Percentiles rank a stretch among this genome's conserved stretches.
phyloP scores from a whole-genome alignment of 2,329 filamentous ascomycete genomes.

The Colletotrichum sublineola region DNA sequence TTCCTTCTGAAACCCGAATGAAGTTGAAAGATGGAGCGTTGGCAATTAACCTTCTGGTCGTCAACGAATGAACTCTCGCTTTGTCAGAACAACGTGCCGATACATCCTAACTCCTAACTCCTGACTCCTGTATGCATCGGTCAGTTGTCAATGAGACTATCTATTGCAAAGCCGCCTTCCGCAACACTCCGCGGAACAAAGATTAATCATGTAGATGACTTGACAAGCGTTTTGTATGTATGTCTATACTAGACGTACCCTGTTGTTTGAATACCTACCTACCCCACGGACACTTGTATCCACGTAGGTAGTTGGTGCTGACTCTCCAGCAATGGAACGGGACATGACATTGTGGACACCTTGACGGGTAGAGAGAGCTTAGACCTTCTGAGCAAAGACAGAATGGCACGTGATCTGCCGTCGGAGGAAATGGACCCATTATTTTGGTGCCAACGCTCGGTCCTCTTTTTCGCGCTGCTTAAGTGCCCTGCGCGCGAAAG shows the following conservation, averaged over 20 bases:
- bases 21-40: background rate
- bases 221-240: background rate
- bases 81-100: background rate
- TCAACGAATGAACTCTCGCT: background rate
- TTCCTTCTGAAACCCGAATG: background rate
- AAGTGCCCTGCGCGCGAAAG: slow-evolving; percentile 41
- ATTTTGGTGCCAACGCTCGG: slow-evolving; percentile 9
- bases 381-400: background rate
- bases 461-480: slow-evolving; percentile 27
- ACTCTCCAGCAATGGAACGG: background rate
- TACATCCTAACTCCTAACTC: slow-evolving; percentile 4
- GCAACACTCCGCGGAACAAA: background rate
- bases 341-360: background rate
- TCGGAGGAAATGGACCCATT: background rate
- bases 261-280: background rate
- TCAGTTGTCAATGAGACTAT: too few relatives aligned
- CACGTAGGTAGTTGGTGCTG: background rate
- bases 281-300: background rate
- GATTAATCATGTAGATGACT: background rate
- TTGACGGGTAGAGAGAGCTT: background rate
- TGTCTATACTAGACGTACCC: background rate
- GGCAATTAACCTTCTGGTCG: background rate
- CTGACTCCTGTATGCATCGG: background rate
- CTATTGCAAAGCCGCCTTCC: background rate
- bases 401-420: background rate